A percentile compares a stretch with the other conserved stretches of the same genome.
Evolutionary conservation across 2,329 filamentous ascomycete species (phyloP).

Genomic region (Aspergillus sp.): DNA sequence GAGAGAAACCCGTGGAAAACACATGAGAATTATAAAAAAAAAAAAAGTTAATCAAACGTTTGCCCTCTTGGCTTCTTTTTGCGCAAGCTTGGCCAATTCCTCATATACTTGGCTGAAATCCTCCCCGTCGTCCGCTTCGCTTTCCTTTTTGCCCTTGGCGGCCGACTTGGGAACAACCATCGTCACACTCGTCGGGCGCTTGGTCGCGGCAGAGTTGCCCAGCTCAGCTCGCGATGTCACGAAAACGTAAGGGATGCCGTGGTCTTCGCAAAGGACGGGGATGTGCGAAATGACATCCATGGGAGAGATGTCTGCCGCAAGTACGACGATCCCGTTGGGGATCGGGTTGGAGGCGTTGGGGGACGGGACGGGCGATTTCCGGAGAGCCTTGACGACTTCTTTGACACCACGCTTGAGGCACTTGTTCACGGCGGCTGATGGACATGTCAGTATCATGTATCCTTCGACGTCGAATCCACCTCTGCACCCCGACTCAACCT

Average conservation of each 20-base stretch:
- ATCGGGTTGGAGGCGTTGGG: conserved; percentile 53
- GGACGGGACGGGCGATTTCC: conserved; percentile 73
- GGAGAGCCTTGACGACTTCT: conserved; percentile 95
- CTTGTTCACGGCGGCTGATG: conserved; percentile 82
- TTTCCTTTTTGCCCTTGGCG: conserved; percentile 44
- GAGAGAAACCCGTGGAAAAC: conserved; percentile 19
- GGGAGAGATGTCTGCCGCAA: conserved; percentile 94
- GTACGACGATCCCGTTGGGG: conserved; percentile 70
- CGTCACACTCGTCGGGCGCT: conserved; percentile 91
- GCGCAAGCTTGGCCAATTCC: conserved; percentile 51
- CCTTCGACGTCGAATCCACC: background rate
- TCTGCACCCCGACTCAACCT: background rate
- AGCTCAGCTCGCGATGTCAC: conserved; percentile 87
- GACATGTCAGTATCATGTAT: conserved; percentile 1
- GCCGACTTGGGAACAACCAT: conserved; percentile 58
- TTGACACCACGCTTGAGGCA: conserved; percentile 96
- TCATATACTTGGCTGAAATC: conserved; percentile 48
- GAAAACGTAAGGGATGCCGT: conserved; percentile 94
- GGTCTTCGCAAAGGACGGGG: conserved; percentile 94
- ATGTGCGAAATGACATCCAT: conserved; percentile 99
- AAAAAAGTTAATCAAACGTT: conserved; percentile 37
- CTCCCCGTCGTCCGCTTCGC: conserved; percentile 36
- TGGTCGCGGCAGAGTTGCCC: conserved; percentile 86
- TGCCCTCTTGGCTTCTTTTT: conserved; percentile 51
- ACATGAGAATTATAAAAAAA: conserved; percentile 15